Evolutionary conservation across 257 asterid genomes (phyloP), one percentile per base, ranked within the genome.

Genomic region (Catharanthus roseus): DNA sequence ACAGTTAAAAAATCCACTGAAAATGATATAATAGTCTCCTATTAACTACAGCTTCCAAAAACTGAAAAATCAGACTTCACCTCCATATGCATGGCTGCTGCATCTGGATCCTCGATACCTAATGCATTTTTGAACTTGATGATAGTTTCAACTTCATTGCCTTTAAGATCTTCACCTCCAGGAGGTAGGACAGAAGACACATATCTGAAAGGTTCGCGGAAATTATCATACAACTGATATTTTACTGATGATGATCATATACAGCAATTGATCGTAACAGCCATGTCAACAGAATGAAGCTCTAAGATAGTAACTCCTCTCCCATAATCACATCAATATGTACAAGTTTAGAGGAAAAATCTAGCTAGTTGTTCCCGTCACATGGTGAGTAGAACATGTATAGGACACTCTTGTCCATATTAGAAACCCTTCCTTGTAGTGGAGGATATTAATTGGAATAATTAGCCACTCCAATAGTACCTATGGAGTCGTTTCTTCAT

Each of bases 21-120:
- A 71, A 71, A 3, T 16, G 31, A 33, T 31, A 15, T 42, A 9
- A 6, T n/a, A 77, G 49, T 19, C 51, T 72, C 65, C 60, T 28
- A 71, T 39, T 57, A 44, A 33, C 71, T 53, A 26, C 19, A 62
- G 64, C 29, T 28, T 49, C 50, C n/a, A 8, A 16, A 49, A 34
- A 39, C 9, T 6, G 36, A 49, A 45, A 12, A 60, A 41, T 57
- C 24, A 8, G 29, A 24, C 39, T 82, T 47, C 3, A 91, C 99
- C 97, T 95, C 99, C 96, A 95, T 90, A 80, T 95, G 99, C 96
- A 91, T 87, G 45, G 86, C 80, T 34, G 98, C 99, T 41, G 99
- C 99, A 87, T 95, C 97, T 6, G 96, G 99, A 62, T 95, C 99
- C 79, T 95, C 99, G 76, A 95, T 87, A n/a, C 98, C 98, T 88